These are phyloP conservation scores for Phialophora chinensis DNA, from an alignment of 2,329 filamentous ascomycete species.

Conservation along the genomic window DNA sequence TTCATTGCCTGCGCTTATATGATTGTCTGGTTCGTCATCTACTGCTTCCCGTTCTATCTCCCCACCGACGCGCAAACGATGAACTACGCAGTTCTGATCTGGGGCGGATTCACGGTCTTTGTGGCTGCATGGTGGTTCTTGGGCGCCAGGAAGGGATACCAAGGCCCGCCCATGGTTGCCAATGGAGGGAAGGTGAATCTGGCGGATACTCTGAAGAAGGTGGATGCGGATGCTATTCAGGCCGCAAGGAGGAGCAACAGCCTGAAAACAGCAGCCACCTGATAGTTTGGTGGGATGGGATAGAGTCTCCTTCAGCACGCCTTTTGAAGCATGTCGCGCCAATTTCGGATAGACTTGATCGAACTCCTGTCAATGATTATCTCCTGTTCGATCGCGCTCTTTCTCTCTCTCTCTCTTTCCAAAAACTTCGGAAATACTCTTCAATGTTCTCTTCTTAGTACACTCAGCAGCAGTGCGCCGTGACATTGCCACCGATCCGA, in stretches of 20 bases:
- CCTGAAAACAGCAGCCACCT: slow-evolving; percentile 1
- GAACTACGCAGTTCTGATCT: slow-evolving; percentile 62
- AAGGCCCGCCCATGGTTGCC: slow-evolving; percentile 29
- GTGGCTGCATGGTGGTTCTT: slow-evolving; percentile 53
- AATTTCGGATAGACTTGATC: neutral
- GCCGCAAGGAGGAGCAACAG: slow-evolving; percentile 11
- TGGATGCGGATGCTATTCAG: slow-evolving; percentile 10
- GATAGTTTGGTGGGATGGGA: neutral
- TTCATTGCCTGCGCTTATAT: slow-evolving; percentile 59
- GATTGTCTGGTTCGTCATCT: slow-evolving; percentile 62
- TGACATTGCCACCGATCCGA: neutral
- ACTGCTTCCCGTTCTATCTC: slow-evolving; percentile 62
- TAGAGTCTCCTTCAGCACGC: neutral
- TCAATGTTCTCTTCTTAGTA: neutral
- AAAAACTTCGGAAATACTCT: neutral
- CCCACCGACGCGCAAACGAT: slow-evolving; percentile 55
- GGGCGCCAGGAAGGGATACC: slow-evolving; percentile 29
- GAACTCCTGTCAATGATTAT: neutral
- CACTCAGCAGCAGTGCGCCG: neutral
- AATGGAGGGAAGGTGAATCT: slow-evolving; percentile 22
- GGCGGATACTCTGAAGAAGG: slow-evolving; percentile 21
- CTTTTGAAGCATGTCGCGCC: neutral
- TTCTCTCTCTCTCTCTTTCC: neutral
- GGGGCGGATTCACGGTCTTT: slow-evolving; percentile 59
- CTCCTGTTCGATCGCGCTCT: neutral